Evolutionary conservation across 2,329 filamentous ascomycete species (phyloP).

Genomic region (Phaeosphaeria sp.): DNA sequence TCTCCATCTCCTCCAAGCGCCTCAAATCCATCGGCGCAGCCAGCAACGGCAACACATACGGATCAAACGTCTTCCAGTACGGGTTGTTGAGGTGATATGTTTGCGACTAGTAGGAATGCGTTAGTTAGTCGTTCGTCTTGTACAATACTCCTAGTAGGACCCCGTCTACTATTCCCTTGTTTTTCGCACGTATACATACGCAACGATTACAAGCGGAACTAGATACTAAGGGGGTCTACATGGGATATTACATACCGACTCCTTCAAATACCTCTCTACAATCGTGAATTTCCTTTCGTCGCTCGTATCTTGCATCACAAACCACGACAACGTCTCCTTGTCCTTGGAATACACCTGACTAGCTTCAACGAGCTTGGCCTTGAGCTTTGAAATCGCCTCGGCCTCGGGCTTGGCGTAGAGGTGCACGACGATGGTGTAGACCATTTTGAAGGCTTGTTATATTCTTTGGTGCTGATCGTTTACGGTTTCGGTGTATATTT

Average conservation of each 20-base stretch:
- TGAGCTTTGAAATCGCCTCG: constrained; percentile 69
- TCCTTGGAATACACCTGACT: constrained; percentile 74
- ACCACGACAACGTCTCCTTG: constrained; percentile 70
- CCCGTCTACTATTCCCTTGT: too few relatives aligned
- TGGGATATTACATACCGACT: constrained; percentile 62
- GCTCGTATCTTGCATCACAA: constrained; percentile 77
- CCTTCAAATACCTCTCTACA: constrained; percentile 74
- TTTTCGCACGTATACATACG: too few relatives aligned
- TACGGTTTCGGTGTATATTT: too few relatives aligned
- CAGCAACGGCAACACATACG: constrained; percentile 72
- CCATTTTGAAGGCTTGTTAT: too few relatives aligned
- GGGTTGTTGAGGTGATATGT: constrained; percentile 64
- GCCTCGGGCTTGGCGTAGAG: constrained; percentile 72
- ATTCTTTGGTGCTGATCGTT: too few relatives aligned
- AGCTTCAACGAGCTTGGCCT: constrained; percentile 77
- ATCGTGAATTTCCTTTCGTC: constrained; percentile 76
- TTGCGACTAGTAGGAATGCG: constrained; percentile 27
- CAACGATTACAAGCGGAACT: too few relatives aligned
- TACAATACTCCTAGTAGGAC: too few relatives aligned
- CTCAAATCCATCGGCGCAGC: constrained; percentile 73
- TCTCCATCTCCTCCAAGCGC: constrained; percentile 71
- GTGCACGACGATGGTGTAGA: constrained; percentile 73
- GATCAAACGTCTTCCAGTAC: constrained; percentile 79
- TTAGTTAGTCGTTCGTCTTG: too few relatives aligned
- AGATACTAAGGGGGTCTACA: too few relatives aligned